Conservation (phyloP, 2,329 filamentous ascomycete species). For the Phialophora verrucosa region DNA sequence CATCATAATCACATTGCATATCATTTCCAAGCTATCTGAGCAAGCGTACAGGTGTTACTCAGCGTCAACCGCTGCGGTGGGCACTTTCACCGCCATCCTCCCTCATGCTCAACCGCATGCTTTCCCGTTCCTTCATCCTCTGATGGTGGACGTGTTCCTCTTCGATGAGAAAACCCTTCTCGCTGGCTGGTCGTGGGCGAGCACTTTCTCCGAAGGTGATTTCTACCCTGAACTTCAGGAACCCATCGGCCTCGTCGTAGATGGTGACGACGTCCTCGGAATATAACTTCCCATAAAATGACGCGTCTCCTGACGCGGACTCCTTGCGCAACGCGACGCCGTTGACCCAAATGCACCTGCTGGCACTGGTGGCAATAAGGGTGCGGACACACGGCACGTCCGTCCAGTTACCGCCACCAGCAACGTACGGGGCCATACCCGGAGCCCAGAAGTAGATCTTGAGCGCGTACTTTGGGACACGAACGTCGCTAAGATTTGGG, state of each 20-base stretch:
- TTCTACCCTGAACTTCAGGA: slow-evolving; percentile 52
- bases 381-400: slow-evolving; percentile 63
- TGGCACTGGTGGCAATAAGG: slow-evolving; percentile 80
- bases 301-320: slow-evolving; percentile 57
- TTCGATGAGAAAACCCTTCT: slow-evolving; percentile 49
- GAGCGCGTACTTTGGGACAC: slow-evolving; percentile 81
- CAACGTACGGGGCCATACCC: slow-evolving; percentile 65
- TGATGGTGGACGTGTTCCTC: slow-evolving; percentile 46
- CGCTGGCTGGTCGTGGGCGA: slow-evolving; percentile 47
- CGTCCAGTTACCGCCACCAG: slow-evolving; percentile 62
- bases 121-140: slow-evolving; percentile 37
- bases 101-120: slow-evolving; percentile 28
- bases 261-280: slow-evolving; percentile 78
- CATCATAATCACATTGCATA: slow-evolving; percentile 6
- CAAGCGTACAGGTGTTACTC: slow-evolving; percentile 4
- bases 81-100: slow-evolving; percentile 21
- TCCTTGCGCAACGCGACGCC: slow-evolving; percentile 66
- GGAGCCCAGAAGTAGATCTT: slow-evolving; percentile 76
- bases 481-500: slow-evolving; percentile 65
- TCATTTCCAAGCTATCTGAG: slow-evolving; percentile 9
- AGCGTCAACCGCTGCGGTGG: background rate
- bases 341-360: slow-evolving; percentile 77
- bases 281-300: slow-evolving; percentile 70
- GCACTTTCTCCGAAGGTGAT: slow-evolving; percentile 56
- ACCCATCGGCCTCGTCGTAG: slow-evolving; percentile 59